Evolutionary conservation across 306 rosid species (phyloP).

Genomic region (Canavalia gladiata): DNA sequence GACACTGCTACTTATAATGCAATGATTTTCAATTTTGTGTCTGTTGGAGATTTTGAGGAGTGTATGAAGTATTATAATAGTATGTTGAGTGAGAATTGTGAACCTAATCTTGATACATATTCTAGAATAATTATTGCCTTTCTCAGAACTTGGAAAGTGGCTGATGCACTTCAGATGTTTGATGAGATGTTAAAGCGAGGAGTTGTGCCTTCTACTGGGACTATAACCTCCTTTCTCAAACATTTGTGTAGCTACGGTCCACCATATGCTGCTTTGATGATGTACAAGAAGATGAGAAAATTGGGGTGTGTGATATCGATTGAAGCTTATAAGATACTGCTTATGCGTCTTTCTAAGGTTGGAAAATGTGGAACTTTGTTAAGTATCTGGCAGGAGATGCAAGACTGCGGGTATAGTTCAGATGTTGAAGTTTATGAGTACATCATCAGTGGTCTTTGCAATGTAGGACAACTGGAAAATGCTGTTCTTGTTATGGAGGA

Average conservation of each 20-base stretch:
- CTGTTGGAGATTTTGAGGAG: conserved; percentile 62
- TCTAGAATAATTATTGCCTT: conserved; percentile 65
- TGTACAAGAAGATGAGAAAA: conserved; percentile 77
- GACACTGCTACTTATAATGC: conserved; percentile 67
- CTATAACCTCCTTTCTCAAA: conserved; percentile 68
- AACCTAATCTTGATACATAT: conserved; percentile 71
- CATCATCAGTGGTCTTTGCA: conserved; percentile 79
- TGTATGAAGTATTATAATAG: conserved; percentile 64
- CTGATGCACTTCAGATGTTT: conserved; percentile 81
- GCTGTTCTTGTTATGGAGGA: conserved; percentile 96
- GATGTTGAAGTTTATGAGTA: conserved; percentile 83
- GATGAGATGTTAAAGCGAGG: conserved; percentile 82
- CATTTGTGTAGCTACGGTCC: conserved; percentile 89
- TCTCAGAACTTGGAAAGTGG: conserved; percentile 74
- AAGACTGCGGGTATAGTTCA: conserved; percentile 74
- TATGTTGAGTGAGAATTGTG: conserved; percentile 65
- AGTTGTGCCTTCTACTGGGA: conserved; percentile 70
- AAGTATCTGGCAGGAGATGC: conserved; percentile 87
- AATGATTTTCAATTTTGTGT: conserved; percentile 73
- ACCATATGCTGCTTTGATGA: conserved; percentile 83
- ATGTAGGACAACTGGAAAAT: conserved; percentile 83
- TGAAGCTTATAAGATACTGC: conserved; percentile 79
- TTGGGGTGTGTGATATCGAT: conserved; percentile 68
- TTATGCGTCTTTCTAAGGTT: conserved; percentile 81
- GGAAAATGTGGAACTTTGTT: conserved; percentile 88